These are phyloP conservation scores for Populus davidiana DNA, from an alignment of 345 rosid species.

Conservation along the genomic window DNA sequence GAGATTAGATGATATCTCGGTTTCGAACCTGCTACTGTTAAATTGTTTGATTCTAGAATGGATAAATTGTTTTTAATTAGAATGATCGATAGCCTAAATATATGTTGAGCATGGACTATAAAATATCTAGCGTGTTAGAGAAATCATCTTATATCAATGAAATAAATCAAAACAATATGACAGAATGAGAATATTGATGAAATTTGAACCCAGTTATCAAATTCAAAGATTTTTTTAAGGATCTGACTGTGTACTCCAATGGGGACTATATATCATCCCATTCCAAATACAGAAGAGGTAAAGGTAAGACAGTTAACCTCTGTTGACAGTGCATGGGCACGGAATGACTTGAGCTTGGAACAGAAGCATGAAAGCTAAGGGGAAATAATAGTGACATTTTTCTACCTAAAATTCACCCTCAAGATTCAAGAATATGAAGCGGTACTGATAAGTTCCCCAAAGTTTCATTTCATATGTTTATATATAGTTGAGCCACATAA, in stretches of 20 bases:
- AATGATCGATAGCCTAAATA: not conserved
- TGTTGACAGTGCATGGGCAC: conserved; percentile 51
- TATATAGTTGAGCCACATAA: not conserved
- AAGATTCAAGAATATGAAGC: conserved; percentile 19
- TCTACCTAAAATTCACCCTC: conserved; percentile 42
- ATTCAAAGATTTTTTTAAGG: too few relatives aligned
- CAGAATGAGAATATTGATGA: too few relatives aligned
- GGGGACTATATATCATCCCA: not conserved
- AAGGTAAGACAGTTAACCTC: conserved; percentile 22
- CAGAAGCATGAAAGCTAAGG: conserved; percentile 38
- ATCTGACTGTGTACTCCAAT: not conserved
- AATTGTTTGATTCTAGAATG: not conserved
- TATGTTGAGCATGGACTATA: too few relatives aligned
- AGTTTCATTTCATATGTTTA: not conserved
- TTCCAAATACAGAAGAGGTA: conserved; percentile 7
- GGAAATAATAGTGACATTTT: conserved; percentile 36
- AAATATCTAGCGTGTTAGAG: too few relatives aligned
- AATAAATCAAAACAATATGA: too few relatives aligned
- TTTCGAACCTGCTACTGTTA: not conserved
- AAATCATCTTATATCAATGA: too few relatives aligned
- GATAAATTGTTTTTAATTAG: not conserved
- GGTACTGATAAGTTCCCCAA: not conserved
- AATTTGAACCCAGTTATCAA: too few relatives aligned
- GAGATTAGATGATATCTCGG: not conserved
- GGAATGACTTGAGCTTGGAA: conserved; percentile 43